phyloP scores from a whole-genome alignment of 805 yeast genomes.

The Nakazawaea wyomingensis region DNA sequence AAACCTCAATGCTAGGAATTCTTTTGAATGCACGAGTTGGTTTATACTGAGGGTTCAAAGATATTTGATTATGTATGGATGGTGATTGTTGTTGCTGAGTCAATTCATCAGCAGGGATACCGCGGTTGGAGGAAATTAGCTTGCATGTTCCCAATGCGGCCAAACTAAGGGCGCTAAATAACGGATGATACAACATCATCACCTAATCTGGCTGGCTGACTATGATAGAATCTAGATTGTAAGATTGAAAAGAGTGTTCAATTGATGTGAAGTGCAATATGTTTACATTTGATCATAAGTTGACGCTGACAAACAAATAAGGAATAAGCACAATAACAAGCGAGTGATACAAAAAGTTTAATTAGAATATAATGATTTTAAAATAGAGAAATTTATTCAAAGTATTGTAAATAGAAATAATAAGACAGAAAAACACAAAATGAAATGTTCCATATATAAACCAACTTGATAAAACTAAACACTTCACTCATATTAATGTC shows the following conservation, averaged over 20 bases:
- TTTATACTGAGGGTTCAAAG: slow-evolving; percentile 1
- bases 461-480: not conserved
- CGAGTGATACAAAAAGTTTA: too few species aligned
- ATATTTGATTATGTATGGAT: not conserved
- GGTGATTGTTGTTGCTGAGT: not conserved
- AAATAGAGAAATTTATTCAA: not conserved
- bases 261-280: too few species aligned
- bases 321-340: too few species aligned
- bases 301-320: too few species aligned
- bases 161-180: not conserved
- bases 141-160: not conserved
- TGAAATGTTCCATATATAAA: not conserved
- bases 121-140: not conserved
- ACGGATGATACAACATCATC: not conserved
- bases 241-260: too few species aligned
- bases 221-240: too few species aligned
- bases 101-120: not conserved
- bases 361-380: too few species aligned
- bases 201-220: not conserved
- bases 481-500: not conserved
- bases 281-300: too few species aligned
- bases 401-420: not conserved
- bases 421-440: not conserved
- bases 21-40: not conserved
- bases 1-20: slow-evolving; percentile 21